Evolutionary conservation across 73 alveolate species (phyloP), one percentile per base, ranked within the genome.

Genomic region (Paramecium pentaurelia): DNA sequence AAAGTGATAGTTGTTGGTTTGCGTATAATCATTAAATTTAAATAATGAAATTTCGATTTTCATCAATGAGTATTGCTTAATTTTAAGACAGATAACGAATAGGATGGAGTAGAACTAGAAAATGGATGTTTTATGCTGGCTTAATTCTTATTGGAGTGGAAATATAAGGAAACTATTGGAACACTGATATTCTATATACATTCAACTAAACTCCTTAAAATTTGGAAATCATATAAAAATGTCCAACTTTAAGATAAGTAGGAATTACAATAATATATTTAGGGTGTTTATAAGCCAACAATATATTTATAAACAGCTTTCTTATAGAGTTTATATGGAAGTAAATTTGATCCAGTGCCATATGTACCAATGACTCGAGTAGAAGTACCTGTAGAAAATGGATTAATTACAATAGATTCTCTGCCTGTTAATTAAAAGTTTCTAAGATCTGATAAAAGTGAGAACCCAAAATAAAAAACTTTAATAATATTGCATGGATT

Each of bases 1-100:
- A 80, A 64, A 20, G 91, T 80, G 12, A 80, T 80, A 22, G 91
- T 80, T n/a, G 91, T 80, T 80, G 91, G 91, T 47, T 80, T 80
- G 1, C 91, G 91, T 38, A 80, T 80, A 20, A 80, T 80, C 91
- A 80, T 80, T 45, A 27, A 27, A 80, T 38, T 80, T 80, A 64
- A 64, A 64, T 64, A 64, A 64, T 64, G 84, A 64, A 64, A 64
- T 64, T 64, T 64, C 25, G 6, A 64, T 64, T 64, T 64, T 64
- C 49, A 28, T 64, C 84, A 32, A 64, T 64, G 49, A 37, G 38
- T 73, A 44, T 73, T 73, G 87, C 87, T 12, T 38, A 73, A 73
- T 73, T 73, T 36, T 18, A 73, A 73, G 87, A 10, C 11, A 16
- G 64, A 36, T 37, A 40, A 73, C 12, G 87, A 73, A 73, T 37